Evolutionary conservation across 495 filamentous ascomycete species (phyloP).

Genomic region (Chaetomium fimeti): DNA sequence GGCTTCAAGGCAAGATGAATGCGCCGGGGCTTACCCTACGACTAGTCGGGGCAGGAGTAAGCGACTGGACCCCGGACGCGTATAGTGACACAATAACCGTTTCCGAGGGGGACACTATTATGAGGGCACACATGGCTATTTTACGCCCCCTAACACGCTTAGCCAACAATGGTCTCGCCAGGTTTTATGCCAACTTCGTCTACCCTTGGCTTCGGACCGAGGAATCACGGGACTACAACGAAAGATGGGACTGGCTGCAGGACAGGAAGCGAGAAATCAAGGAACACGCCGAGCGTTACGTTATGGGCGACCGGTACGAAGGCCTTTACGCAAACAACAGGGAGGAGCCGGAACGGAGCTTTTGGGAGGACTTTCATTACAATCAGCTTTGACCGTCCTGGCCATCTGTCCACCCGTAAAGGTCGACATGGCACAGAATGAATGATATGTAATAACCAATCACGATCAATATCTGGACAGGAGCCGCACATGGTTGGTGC

Average conservation of each 20-base stretch:
- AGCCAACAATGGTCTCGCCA: neutral
- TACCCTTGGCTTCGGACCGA: neutral
- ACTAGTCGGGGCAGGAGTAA: neutral
- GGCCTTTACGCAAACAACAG: neutral
- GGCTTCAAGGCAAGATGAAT: slow-evolving; percentile 2
- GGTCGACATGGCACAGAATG: no score
- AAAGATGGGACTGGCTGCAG: neutral
- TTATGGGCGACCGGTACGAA: neutral
- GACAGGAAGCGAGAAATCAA: neutral
- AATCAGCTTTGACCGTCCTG: no score
- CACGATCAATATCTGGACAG: no score
- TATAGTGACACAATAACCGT: neutral
- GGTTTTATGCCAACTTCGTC: neutral
- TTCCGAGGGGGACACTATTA: neutral
- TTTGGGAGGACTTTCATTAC: neutral
- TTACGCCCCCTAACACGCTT: neutral
- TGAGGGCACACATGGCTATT: neutral
- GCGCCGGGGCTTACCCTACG: neutral
- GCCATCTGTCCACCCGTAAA: no score
- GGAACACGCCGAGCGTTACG: neutral
- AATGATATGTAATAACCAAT: no score
- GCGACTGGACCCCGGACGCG: neutral
- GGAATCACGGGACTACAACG: neutral
- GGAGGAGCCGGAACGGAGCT: neutral
- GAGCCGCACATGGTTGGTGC: no score